Evolutionary conservation across 768 basidiomycete species (phyloP).

Genomic region (Dacryopinax primogenitus): DNA sequence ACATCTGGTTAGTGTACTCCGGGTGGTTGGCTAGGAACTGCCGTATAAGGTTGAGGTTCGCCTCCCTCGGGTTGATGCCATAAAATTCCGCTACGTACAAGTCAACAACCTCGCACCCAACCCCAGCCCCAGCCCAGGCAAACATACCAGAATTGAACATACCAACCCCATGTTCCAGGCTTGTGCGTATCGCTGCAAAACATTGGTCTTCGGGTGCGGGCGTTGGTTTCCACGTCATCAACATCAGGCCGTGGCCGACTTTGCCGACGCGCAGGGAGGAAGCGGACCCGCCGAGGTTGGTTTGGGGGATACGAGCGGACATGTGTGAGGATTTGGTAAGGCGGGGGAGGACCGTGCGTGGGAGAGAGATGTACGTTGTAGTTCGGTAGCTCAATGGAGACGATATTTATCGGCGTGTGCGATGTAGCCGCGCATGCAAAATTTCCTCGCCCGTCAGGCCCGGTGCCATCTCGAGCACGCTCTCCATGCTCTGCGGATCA

Average conservation of each 20-base stretch:
- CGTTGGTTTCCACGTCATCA: constrained; percentile 30
- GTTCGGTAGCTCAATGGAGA: background rate
- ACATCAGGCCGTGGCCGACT: background rate
- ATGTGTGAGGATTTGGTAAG: background rate
- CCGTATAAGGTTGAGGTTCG: constrained; percentile 28
- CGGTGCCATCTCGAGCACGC: background rate
- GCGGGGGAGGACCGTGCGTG: background rate
- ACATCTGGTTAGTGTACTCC: constrained; percentile 25
- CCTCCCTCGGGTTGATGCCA: constrained; percentile 21
- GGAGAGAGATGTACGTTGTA: background rate
- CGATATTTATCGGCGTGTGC: too few species aligned
- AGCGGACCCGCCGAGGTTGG: background rate
- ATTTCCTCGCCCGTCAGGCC: background rate
- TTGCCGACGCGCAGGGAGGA: background rate
- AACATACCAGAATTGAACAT: constrained; percentile 39
- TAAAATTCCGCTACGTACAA: constrained; percentile 30
- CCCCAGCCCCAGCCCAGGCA: background rate
- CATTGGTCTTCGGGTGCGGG: constrained; percentile 44
- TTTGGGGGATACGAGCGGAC: background rate
- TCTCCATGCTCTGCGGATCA: too few species aligned
- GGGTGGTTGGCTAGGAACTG: constrained; percentile 29
- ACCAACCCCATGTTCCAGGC: constrained; percentile 12
- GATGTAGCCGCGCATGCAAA: background rate
- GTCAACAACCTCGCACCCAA: background rate
- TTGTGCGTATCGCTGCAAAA: constrained; percentile 48